Conservation (phyloP, 257 asterid genomes). For the Petunia axillaris region DNA sequence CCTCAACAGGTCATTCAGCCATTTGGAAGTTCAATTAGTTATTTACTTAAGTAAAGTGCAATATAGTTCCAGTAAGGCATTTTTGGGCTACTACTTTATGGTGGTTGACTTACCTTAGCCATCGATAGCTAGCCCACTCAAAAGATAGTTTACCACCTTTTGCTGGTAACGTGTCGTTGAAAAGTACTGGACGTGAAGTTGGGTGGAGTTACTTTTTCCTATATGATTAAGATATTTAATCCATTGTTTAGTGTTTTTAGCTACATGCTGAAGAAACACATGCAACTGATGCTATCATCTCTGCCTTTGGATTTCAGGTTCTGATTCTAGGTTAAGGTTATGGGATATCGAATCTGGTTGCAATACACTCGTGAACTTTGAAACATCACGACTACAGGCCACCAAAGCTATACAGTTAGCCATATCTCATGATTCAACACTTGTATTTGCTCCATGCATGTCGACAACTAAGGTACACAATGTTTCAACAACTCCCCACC, state of each 20-base stretch:
- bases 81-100: not conserved
- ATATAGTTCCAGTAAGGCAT: not conserved
- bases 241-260: not conserved
- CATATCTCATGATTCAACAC: constrained; percentile 64
- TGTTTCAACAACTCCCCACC: not conserved
- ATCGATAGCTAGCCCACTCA: not conserved
- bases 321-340: constrained; percentile 94
- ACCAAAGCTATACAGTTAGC: constrained; percentile 85
- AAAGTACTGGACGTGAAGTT: not conserved
- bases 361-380: constrained; percentile 92
- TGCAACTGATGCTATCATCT: not conserved
- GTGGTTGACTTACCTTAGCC: not conserved
- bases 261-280: not conserved
- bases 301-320: constrained; percentile 56
- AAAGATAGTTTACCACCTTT: not conserved
- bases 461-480: constrained; percentile 61
- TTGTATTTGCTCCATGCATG: constrained; percentile 92
- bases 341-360: constrained; percentile 97
- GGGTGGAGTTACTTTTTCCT: not conserved
- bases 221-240: not conserved
- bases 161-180: not conserved
- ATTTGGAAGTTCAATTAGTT: not conserved
- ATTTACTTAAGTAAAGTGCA: not conserved
- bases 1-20: not conserved
- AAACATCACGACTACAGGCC: constrained; percentile 77